These are phyloP conservation scores for Pseudopithomyces chartarum DNA, from an alignment of 2,329 filamentous ascomycete genomes.

Conservation along the genomic window DNA sequence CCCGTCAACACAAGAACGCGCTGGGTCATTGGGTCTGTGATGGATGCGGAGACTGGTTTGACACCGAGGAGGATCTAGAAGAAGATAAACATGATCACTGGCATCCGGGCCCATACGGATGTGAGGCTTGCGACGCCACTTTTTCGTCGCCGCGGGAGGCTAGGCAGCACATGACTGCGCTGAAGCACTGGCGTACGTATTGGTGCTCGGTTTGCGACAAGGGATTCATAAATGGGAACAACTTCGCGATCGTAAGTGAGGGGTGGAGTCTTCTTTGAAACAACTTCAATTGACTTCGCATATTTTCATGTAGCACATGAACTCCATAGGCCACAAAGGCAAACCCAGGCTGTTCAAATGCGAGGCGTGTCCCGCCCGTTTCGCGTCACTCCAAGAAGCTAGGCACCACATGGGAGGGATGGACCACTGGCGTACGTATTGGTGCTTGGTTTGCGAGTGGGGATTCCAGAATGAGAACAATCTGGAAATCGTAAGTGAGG, in stretches of 20 bases:
- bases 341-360: no score
- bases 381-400: no score
- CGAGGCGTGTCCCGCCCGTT: no score
- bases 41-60: slow-evolving; percentile 11
- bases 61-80: slow-evolving; percentile 5
- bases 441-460: no score
- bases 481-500: no score
- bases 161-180: slow-evolving; percentile 14
- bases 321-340: no score
- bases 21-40: slow-evolving; percentile 24
- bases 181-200: slow-evolving; percentile 18
- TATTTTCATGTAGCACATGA: no score
- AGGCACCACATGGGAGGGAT: no score
- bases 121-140: slow-evolving; percentile 12
- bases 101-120: slow-evolving; percentile 12
- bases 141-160: slow-evolving; percentile 11
- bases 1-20: slow-evolving; percentile 25
- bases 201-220: slow-evolving; percentile 21
- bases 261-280: not conserved
- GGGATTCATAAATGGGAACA: slow-evolving; percentile 26
- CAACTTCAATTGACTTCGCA: no score
- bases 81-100: slow-evolving; percentile 15
- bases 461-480: no score
- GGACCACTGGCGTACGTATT: no score
- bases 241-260: slow-evolving; percentile 17